A percentile compares a stretch with the other conserved stretches of the same genome.
Evolutionary conservation across 257 asterid genomes (phyloP).

Genomic region (Fraxinus cuspidata): DNA sequence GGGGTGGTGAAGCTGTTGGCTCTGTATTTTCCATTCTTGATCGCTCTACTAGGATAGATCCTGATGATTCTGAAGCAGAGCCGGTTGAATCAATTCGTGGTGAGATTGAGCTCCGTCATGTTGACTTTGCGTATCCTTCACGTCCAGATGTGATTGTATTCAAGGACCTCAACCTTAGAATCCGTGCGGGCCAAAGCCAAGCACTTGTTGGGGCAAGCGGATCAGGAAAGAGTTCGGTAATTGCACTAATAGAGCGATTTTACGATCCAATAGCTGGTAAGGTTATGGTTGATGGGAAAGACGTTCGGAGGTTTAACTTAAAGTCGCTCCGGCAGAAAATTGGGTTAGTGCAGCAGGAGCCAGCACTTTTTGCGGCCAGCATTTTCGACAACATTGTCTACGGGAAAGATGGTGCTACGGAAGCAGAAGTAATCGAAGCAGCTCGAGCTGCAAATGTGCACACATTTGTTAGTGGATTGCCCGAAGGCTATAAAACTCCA

Average conservation of each 20-base stretch:
- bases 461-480: slow-evolving; percentile 76
- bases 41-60: slow-evolving; percentile 74
- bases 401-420: slow-evolving; percentile 90
- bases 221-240: slow-evolving; percentile 90
- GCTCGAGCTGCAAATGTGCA: slow-evolving; percentile 91
- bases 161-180: slow-evolving; percentile 74
- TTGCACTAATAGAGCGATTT: slow-evolving; percentile 77
- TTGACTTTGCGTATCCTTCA: slow-evolving; percentile 91
- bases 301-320: slow-evolving; percentile 69
- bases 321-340: slow-evolving; percentile 76
- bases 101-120: slow-evolving; percentile 88
- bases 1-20: slow-evolving; percentile 97
- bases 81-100: slow-evolving; percentile 73
- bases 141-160: slow-evolving; percentile 84
- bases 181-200: slow-evolving; percentile 96
- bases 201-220: slow-evolving; percentile 99
- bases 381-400: slow-evolving; percentile 88
- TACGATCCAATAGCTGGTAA: slow-evolving; percentile 83
- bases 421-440: slow-evolving; percentile 78
- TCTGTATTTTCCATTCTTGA: slow-evolving; percentile 89
- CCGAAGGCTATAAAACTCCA: slow-evolving; percentile 82
- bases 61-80: slow-evolving; percentile 87
- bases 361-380: slow-evolving; percentile 87
- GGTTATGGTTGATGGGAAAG: slow-evolving; percentile 95
- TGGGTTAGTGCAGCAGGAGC: slow-evolving; percentile 95